Percentiles rank a stretch among this genome's conserved stretches.
phyloP scores from a whole-genome alignment of 129 eudicot genomes.

The Arctium minus region DNA sequence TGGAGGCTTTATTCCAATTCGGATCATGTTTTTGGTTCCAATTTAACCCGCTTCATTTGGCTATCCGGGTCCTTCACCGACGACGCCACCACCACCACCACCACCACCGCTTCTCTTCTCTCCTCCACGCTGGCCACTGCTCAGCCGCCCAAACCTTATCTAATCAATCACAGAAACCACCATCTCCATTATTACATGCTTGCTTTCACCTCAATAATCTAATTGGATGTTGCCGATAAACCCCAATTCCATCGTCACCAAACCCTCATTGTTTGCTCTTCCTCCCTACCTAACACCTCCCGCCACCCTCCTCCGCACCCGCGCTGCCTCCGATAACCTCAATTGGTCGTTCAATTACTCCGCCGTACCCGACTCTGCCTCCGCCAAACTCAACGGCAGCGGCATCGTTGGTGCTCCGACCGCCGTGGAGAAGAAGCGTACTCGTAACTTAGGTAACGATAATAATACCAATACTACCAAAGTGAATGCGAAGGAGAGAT shows the following conservation, averaged over 20 bases:
- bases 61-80: constrained; percentile 25
- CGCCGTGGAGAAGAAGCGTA: constrained; percentile 25
- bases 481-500: constrained; percentile 67
- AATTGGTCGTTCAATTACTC: constrained; percentile 40
- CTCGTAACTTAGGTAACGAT: constrained; percentile 14
- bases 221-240: constrained; percentile 65
- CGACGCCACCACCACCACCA: constrained; percentile 1
- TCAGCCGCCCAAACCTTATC: background rate
- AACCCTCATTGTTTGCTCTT: constrained; percentile 28
- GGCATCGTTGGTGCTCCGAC: constrained; percentile 31
- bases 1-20: background rate
- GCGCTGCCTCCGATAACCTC: constrained; percentile 45
- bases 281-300: constrained; percentile 29
- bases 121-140: background rate
- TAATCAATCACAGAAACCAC: background rate
- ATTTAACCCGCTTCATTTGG: constrained; percentile 35
- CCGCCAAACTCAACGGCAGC: constrained; percentile 19
- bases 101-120: background rate
- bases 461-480: constrained; percentile 23
- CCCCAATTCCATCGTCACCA: constrained; percentile 47
- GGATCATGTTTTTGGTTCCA: constrained; percentile 8
- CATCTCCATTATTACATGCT: constrained; percentile 3
- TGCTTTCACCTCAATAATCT: background rate
- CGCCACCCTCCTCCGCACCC: constrained; percentile 37
- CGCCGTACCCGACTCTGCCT: constrained; percentile 22